These are phyloP conservation scores for Talaromyces wortmannii DNA, from an alignment of 495 filamentous ascomycete genomes.

Conservation along the genomic window DNA sequence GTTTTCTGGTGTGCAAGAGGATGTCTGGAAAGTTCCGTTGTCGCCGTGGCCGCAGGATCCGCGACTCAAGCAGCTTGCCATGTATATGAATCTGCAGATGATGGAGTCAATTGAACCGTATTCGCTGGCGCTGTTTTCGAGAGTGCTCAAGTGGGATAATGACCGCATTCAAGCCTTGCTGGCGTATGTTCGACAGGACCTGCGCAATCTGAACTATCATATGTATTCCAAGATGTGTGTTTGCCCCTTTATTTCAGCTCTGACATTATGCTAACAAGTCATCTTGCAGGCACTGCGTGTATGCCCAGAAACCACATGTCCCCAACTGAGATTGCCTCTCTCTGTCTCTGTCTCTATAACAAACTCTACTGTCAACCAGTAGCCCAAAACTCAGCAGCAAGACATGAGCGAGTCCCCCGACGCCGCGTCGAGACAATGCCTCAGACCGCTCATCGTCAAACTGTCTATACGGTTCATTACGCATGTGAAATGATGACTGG, in stretches of 20 bases:
- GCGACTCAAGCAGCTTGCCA: slow-evolving; percentile 43
- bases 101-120: slow-evolving; percentile 44
- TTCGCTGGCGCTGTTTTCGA: slow-evolving; percentile 47
- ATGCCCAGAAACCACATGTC: slow-evolving; percentile 1
- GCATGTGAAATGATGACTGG: background rate
- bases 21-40: slow-evolving; percentile 19
- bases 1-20: slow-evolving; percentile 42
- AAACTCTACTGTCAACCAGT: no score
- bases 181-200: background rate
- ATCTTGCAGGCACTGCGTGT: slow-evolving; percentile 2
- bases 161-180: background rate
- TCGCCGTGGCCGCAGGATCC: slow-evolving; percentile 45
- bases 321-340: background rate
- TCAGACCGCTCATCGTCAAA: no score
- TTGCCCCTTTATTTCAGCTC: background rate
- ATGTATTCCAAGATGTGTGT: slow-evolving; percentile 3
- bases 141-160: slow-evolving; percentile 23
- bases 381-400: background rate
- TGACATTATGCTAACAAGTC: background rate
- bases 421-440: no score
- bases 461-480: no score
- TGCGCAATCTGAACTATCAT: slow-evolving; percentile 6
- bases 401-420: background rate
- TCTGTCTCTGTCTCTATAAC: no score
- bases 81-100: slow-evolving; percentile 23